Evolutionary conservation across 2,329 filamentous ascomycete species (phyloP), one percentile per base, ranked within the genome.

Genomic region (Talaromyces sp.): DNA sequence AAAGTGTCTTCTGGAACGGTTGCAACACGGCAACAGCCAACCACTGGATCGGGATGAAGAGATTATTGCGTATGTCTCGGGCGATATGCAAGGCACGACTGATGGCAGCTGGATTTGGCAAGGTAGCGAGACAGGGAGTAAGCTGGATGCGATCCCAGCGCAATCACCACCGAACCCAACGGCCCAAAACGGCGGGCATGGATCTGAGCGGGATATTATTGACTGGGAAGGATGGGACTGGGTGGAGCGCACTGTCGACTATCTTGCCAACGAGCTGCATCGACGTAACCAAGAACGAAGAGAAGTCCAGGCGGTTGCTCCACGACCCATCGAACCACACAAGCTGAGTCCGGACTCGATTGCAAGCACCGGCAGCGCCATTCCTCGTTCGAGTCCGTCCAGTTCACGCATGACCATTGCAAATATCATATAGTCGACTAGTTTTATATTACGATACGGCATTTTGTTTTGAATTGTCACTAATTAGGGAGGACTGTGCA

Each of bases 41-140:
- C 73, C 73, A 32, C 70, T 85, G 1, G 84, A 86, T 53, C 80
- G 82, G 3, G 93, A 99, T 69, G 93, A 98, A 71, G 93, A 97
- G 72, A 84, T 98, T 67, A 78, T 98, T 30, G 91, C 88, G 0
- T 96, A 96, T 69, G 86, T 90, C 0, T 93, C 90, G 32, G 90
- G 88, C 0, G 95, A 98, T 75, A 81, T 96, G 69, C 93, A 98
- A 75, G 90, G 88, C 1, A 86, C 84, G n/a, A 81, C 83, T 0
- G 88, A 92, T 58, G 85, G 85, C 39, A 88, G 88, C 13, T 98
- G 93, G 93, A 84, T 93, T 4, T 97, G 93, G 93, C 77, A 84
- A 69, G 82, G 84, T 32, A 82, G 82, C 39, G 87, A 89, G 67
- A 80, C 73, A 3, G 77, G 73, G 10, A 74, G 72, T 61, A 77